These are phyloP conservation scores for Candida endomychidarum DNA, from an alignment of 805 yeast species.

Conservation along the genomic window DNA sequence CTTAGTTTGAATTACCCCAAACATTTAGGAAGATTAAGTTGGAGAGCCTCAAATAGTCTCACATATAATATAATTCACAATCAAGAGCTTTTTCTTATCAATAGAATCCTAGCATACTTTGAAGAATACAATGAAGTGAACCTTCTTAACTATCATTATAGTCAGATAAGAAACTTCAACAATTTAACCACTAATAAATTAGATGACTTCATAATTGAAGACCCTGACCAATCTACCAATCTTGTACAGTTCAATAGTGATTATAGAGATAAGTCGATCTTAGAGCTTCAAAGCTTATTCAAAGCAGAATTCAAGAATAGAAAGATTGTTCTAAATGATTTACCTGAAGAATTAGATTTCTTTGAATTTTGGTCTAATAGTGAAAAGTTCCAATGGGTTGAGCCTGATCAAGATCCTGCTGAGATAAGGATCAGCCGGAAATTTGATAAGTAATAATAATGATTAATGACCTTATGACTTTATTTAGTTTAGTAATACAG, in stretches of 20 bases:
- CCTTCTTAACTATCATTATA: constrained; percentile 38
- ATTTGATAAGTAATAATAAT: neutral
- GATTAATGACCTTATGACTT: no score
- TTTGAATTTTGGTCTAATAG: constrained; percentile 40
- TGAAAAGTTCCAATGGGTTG: constrained; percentile 41
- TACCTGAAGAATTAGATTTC: constrained; percentile 35
- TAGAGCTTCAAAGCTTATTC: constrained; percentile 20
- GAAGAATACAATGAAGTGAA: constrained; percentile 45
- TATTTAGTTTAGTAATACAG: no score
- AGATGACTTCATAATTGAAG: constrained; percentile 27
- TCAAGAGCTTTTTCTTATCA: constrained; percentile 31
- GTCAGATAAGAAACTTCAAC: constrained; percentile 23
- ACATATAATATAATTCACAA: constrained; percentile 27
- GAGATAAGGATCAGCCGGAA: constrained; percentile 20
- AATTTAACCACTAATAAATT: constrained; percentile 19
- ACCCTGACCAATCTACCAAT: constrained; percentile 5
- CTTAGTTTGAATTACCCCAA: constrained; percentile 12
- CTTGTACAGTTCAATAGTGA: neutral
- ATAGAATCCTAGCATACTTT: constrained; percentile 37
- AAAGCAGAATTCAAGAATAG: constrained; percentile 24
- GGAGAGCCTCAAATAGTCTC: constrained; percentile 35
- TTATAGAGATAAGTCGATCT: neutral
- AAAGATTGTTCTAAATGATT: constrained; percentile 36
- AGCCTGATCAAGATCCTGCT: constrained; percentile 48
- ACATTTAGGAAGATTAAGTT: constrained; percentile 31